Conservation (phyloP, 31 red algal species). For the Endocladia muricata region DNA sequence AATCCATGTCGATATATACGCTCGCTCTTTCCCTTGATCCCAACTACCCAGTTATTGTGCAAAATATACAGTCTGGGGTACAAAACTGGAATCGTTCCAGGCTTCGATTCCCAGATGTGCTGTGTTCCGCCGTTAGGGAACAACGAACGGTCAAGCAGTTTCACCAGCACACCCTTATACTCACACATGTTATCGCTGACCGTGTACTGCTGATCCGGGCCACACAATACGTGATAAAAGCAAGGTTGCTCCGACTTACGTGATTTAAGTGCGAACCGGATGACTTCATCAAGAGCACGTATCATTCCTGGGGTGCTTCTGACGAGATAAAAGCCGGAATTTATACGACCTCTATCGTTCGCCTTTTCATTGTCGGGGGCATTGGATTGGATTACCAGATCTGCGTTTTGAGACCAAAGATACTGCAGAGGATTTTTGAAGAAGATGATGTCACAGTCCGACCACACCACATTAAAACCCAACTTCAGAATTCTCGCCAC, state of each 20-base stretch:
- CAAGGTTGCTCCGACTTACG: constrained; percentile 64
- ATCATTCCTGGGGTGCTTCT: constrained; percentile 24
- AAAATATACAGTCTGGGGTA: constrained; percentile 41
- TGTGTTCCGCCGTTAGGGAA: constrained; percentile 48
- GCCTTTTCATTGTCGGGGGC: constrained; percentile 43
- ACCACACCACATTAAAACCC: constrained; percentile 73
- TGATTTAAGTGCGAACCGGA: constrained; percentile 41
- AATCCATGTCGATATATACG: constrained; percentile 35
- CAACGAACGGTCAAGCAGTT: constrained; percentile 12
- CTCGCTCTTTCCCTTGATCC: constrained; percentile 35
- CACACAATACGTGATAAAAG: constrained; percentile 73
- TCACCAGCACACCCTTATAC: constrained; percentile 9
- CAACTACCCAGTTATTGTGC: constrained; percentile 74
- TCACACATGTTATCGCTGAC: constrained; percentile 30
- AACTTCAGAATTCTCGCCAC: constrained; percentile 46
- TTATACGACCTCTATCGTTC: constrained; percentile 50
- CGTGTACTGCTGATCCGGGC: constrained; percentile 26
- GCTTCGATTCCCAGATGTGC: constrained; percentile 26
- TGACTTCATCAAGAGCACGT: constrained; percentile 34
- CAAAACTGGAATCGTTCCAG: background rate
- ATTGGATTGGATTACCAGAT: constrained; percentile 63
- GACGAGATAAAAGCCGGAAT: constrained; percentile 69
- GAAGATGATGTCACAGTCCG: constrained; percentile 63
- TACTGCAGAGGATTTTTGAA: constrained; percentile 42
- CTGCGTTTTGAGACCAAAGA: constrained; percentile 23